phyloP scores from a whole-genome alignment of 192 early-diverging fungal species.

The Rhizophagus prolifer region DNA sequence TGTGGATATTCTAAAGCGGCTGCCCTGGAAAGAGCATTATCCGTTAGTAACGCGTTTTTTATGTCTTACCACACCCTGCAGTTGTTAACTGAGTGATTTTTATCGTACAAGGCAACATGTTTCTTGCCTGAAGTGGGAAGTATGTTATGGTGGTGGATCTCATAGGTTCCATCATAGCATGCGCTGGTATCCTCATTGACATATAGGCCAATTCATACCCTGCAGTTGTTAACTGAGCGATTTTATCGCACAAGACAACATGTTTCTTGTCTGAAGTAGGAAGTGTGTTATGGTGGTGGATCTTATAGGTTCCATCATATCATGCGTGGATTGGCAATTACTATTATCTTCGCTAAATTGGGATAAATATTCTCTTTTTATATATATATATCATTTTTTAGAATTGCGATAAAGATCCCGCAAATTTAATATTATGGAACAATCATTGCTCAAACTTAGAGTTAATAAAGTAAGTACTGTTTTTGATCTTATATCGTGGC shows the following conservation, averaged over 20 bases:
- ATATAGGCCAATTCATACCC: background rate
- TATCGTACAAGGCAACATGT: background rate
- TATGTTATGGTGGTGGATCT: constrained; percentile 1
- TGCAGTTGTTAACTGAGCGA: constrained; percentile 4
- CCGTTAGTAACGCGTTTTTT: background rate
- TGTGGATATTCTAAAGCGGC: background rate
- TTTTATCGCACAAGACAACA: background rate
- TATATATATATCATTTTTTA: background rate
- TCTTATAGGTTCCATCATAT: background rate
- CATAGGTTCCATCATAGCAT: background rate
- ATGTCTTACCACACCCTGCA: background rate
- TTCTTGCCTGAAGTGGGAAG: constrained; percentile 4
- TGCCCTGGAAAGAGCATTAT: background rate
- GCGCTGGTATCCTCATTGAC: background rate
- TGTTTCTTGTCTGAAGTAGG: background rate
- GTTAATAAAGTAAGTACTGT: constrained; percentile 11
- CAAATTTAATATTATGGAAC: background rate
- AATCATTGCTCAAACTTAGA: background rate
- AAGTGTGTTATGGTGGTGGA: constrained; percentile 2
- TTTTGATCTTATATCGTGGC: background rate
- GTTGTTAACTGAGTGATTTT: constrained; percentile 3
- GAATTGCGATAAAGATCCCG: background rate
- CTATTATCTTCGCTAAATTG: too few species aligned
- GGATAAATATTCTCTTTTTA: background rate
- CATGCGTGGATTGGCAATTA: background rate